Evolutionary conservation across 192 early-diverging fungal genomes (phyloP), one percentile per base, ranked within the genome.

Genomic region (Chytriomyces sp.): DNA sequence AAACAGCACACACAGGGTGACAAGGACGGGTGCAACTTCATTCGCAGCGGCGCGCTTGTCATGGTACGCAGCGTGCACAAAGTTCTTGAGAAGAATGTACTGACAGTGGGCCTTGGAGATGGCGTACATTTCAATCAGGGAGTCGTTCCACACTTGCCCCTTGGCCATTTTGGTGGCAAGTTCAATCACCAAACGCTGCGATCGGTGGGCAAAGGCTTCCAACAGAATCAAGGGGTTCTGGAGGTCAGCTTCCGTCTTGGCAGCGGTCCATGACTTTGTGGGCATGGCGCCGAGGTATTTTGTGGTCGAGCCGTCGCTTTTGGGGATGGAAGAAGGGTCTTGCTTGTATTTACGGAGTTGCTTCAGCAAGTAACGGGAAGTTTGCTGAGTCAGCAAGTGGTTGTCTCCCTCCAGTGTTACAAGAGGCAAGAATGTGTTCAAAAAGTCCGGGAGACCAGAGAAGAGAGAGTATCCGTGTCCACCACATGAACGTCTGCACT

Each of bases 381-480:
- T 92, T 85, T 96, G 95, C 81, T 95, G 95, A 6, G 92, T 92
- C 72, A 96, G 78, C 23, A 96, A 86, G 78, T 92, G 72, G 50
- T 69, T 81, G 46, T 76, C 80, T n/a, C 67, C 76, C 50, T 80
- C 74, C 82, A 93, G 93, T 46, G 93, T 96, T 82, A 92, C 94
- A 76, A 94, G 93, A 45, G 96, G 94, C 47, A 93, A 91, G 85
- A 95, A 97, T 79, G 96, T 94, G 70, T 89, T 88, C 23, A 69
- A 59, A 45, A 77, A 68, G 23, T 81, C 82, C 50, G 95, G 91
- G 20, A 97, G 90, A 4, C 94, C 95, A 3, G 95, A 94, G 89
- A 96, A 96, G 16, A 93, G 89, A 76, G 92, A 94, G 86, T 97
- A 97, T 35, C 95, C 95, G 75, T 97, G 95, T 46, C 95, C 95